Percentiles rank a stretch among this genome's conserved stretches.
phyloP scores from a whole-genome alignment of 2,329 filamentous ascomycete species.

The Coleophoma crateriformis region DNA sequence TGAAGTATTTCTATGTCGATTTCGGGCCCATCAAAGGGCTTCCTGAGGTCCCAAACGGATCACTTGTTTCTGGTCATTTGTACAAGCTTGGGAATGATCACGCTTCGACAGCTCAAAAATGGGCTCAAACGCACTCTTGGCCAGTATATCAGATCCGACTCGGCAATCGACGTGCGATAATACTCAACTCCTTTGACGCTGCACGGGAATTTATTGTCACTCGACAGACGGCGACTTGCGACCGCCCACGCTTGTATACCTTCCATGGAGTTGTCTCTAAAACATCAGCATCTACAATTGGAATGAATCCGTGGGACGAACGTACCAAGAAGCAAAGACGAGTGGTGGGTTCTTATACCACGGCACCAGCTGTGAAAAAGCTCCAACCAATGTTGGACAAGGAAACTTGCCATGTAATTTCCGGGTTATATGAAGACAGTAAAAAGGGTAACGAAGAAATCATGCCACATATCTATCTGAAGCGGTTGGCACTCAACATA shows the following conservation, averaged over 20 bases:
- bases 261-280: slow-evolving; percentile 2
- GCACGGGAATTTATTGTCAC: neutral
- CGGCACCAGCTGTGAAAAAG: neutral
- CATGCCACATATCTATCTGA: neutral
- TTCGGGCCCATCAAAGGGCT: neutral
- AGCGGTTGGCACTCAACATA: neutral
- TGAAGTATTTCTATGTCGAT: neutral
- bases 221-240: slow-evolving; percentile 1
- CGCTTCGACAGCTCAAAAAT: neutral
- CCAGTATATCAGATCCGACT: neutral
- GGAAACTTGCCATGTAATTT: neutral
- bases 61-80: neutral
- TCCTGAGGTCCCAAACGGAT: neutral
- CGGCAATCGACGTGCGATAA: neutral
- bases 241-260: neutral
- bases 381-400: neutral
- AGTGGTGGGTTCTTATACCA: slow-evolving; percentile 1
- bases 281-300: neutral
- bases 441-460: neutral
- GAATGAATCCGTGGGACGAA: slow-evolving; percentile 1
- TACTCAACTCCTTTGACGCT: neutral
- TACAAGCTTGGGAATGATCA: neutral
- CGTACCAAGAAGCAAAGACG: slow-evolving; percentile 1
- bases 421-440: neutral
- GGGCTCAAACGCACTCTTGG: neutral